Percentiles rank a stretch among this genome's conserved stretches.
Conservation (phyloP, 495 filamentous ascomycete species). For the Mytilinidion resinicola region DNA sequence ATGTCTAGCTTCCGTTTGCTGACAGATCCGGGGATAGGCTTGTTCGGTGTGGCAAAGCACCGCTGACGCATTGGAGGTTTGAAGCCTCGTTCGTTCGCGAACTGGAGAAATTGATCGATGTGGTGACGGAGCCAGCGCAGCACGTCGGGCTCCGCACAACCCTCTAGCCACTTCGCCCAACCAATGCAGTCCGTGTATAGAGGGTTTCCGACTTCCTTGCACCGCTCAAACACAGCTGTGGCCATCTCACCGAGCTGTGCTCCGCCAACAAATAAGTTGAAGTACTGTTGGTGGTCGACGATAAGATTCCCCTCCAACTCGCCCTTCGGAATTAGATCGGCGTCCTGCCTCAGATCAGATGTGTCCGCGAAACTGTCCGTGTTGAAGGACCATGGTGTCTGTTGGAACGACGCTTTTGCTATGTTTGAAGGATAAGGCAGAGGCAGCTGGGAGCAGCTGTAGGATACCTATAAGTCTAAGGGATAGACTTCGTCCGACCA, state of each 20-base stretch:
- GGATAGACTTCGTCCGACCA: neutral
- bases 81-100: neutral
- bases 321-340: neutral
- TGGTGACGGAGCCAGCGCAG: no score
- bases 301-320: neutral
- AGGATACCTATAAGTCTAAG: neutral
- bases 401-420: neutral
- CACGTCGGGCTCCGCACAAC: no score
- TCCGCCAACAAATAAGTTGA: neutral
- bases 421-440: neutral
- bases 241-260: neutral
- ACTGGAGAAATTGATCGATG: no score
- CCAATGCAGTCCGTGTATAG: no score
- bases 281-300: neutral
- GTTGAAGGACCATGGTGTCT: conserved; percentile 3
- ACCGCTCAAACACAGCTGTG: neutral
- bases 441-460: conserved; percentile 1
- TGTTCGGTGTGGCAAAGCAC: no score
- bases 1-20: no score
- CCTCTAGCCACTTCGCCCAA: no score
- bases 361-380: neutral
- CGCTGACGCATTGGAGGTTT: neutral
- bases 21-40: no score
- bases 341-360: neutral
- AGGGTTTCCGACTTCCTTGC: neutral